Conservation (phyloP, 805 yeast genomes). For the Candida golubevii region DNA sequence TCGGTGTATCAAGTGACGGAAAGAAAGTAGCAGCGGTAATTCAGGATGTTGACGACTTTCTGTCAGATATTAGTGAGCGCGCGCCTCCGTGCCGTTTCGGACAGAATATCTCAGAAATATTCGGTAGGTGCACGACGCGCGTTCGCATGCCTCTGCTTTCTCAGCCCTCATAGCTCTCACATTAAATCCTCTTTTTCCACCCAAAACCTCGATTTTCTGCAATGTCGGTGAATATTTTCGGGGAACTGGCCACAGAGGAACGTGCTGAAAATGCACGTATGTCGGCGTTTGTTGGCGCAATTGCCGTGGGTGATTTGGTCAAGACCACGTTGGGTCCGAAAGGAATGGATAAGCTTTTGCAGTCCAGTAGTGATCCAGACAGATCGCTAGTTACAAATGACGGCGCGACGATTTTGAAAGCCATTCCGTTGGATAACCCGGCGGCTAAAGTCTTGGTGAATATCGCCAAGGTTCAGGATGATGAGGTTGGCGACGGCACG, state of each 20-base stretch:
- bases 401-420: conserved; percentile 93
- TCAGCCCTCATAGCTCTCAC: too few relatives aligned
- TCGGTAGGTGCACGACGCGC: too few relatives aligned
- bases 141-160: too few relatives aligned
- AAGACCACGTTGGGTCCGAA: conserved; percentile 95
- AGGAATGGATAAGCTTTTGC: conserved; percentile 96
- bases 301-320: conserved; percentile 97
- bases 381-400: conserved; percentile 86
- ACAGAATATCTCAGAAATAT: too few relatives aligned
- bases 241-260: conserved; percentile 96
- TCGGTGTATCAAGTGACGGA: too few relatives aligned
- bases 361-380: conserved; percentile 72
- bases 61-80: too few relatives aligned
- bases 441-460: conserved; percentile 96
- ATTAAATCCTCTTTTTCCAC: too few relatives aligned
- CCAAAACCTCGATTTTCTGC: too few relatives aligned
- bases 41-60: too few relatives aligned
- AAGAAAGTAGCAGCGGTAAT: too few relatives aligned
- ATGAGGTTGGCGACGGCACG: conserved; percentile 98
- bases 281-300: conserved; percentile 97
- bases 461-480: conserved; percentile 93
- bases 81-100: too few relatives aligned
- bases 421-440: conserved; percentile 94
- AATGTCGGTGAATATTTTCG: conserved; percentile 87
- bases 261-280: conserved; percentile 97